Evolutionary conservation across 345 rosid genomes (phyloP).

Genomic region (Camelina hispida): DNA sequence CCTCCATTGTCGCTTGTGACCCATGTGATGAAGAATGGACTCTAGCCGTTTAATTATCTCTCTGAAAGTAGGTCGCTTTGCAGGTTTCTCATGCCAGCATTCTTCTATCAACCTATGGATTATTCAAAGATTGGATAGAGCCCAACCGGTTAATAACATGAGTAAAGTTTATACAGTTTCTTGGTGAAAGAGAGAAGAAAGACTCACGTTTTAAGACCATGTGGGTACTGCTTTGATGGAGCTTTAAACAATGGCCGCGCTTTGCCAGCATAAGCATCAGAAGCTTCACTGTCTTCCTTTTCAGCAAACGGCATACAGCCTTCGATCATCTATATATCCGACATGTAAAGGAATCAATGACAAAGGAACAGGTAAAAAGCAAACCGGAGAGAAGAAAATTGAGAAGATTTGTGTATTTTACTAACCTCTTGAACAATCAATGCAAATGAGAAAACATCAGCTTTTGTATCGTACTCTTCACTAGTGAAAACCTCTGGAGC

Average conservation of each 20-base stretch:
- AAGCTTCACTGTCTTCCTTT: constrained; percentile 69
- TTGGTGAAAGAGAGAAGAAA: constrained; percentile 17
- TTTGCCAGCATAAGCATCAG: constrained; percentile 54
- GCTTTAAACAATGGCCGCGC: constrained; percentile 74
- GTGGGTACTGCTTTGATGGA: constrained; percentile 72
- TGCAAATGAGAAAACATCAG: constrained; percentile 93
- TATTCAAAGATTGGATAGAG: background rate
- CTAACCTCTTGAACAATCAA: constrained; percentile 89
- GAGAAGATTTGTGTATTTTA: background rate
- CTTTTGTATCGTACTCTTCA: constrained; percentile 86
- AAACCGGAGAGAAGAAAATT: background rate
- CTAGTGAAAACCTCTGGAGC: constrained; percentile 84
- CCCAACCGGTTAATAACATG: background rate
- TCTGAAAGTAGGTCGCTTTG: constrained; percentile 81
- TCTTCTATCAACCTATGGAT: constrained; percentile 77
- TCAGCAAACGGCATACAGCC: constrained; percentile 74
- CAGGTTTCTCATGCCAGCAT: constrained; percentile 86
- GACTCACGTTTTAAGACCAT: constrained; percentile 82
- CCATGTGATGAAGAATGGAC: constrained; percentile 52
- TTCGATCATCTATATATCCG: constrained; percentile 73
- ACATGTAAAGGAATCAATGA: constrained; percentile 19
- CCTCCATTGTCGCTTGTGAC: constrained; percentile 85
- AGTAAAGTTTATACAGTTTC: background rate
- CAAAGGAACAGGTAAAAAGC: constrained; percentile 9
- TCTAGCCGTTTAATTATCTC: constrained; percentile 70